Evolutionary conservation across 116 monocot genomes (phyloP), one percentile per base, ranked within the genome.

Genomic region (Zostera marina): DNA sequence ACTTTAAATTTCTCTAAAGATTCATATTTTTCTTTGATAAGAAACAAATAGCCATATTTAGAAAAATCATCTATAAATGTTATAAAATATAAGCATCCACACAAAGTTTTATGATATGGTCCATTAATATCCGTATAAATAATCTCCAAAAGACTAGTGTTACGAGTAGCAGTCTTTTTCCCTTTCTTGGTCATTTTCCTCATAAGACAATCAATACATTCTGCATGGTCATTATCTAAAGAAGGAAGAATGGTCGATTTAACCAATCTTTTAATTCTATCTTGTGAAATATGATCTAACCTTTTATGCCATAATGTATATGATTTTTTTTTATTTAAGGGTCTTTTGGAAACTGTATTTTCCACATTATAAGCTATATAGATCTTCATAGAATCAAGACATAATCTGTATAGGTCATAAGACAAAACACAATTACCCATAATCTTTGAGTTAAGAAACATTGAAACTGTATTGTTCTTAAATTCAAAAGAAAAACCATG

Each of bases 151-250:
- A 32, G 32, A 32, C 32, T 32, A 32, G 32, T 32, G 0, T 5
- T 0, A 32, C 32, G 32, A 32, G 32, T 32, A 32, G 32, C 32
- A 0, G 32, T 32, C 32, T 32, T 32, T 26, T 32, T 32, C 32
- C 0, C 32, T 32, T 32, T 32, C 32, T 32, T 32, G 0, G 0
- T 32, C 32, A 32, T 32, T 5, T 63, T 68, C 41, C 9, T 42
- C n/a, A 68, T 68, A 48, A 58, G 59, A 17, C 41, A 63, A 17
- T 68, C 62, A 11, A 73, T 54, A 68, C 54, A 73, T 7, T 24
- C 58, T 1, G 56, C 55, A 63, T 62, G 49, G 14, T 45, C 4
- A 11, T 4, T 45, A 1, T 11, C 14, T 9, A 11, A 45, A 5
- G 9, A 26, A 26, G 26, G 26, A 26, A 26, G 26, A 26, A 26